Percentiles rank a stretch among this genome's conserved stretches.
These are phyloP conservation scores for Chalara sp. DNA, from an alignment of 2,329 filamentous ascomycete species.

Conservation along the genomic window DNA sequence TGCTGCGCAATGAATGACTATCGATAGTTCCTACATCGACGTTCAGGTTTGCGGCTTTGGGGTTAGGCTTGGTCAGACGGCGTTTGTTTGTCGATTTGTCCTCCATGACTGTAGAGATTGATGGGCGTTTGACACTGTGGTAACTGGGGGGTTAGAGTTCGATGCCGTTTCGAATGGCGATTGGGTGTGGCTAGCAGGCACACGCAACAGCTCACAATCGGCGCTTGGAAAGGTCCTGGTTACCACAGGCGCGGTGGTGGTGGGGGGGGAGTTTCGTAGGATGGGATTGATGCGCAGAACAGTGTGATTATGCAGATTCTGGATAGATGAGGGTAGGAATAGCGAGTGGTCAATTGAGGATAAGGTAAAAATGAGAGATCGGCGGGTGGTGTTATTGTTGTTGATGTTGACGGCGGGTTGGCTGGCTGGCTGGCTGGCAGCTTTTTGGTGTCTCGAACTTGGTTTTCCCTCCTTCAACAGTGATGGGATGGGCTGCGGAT, in stretches of 20 bases:
- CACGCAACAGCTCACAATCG: neutral
- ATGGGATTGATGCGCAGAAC: too few relatives aligned
- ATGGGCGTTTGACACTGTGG: neutral
- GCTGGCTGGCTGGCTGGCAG: too few relatives aligned
- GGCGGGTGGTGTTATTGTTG: too few relatives aligned
- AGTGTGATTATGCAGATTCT: too few relatives aligned
- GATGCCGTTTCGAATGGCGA: neutral
- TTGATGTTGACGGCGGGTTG: too few relatives aligned
- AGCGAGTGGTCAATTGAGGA: too few relatives aligned
- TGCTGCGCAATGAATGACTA: conserved; percentile 51
- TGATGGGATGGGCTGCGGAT: too few relatives aligned
- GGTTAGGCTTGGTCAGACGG: conserved; percentile 56
- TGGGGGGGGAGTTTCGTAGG: too few relatives aligned
- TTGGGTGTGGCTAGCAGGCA: neutral
- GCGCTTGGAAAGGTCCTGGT: neutral
- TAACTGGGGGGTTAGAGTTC: neutral
- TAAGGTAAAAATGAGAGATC: too few relatives aligned
- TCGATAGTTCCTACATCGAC: conserved; percentile 45
- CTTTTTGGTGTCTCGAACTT: too few relatives aligned
- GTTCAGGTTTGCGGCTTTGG: conserved; percentile 34
- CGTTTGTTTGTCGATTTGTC: conserved; percentile 33
- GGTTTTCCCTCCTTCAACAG: too few relatives aligned
- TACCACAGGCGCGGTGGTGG: neutral
- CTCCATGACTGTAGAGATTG: conserved; percentile 16
- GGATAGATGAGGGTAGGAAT: too few relatives aligned